phyloP scores from a whole-genome alignment of 306 rosid genomes.

The Elaeagnus macrophylla region DNA sequence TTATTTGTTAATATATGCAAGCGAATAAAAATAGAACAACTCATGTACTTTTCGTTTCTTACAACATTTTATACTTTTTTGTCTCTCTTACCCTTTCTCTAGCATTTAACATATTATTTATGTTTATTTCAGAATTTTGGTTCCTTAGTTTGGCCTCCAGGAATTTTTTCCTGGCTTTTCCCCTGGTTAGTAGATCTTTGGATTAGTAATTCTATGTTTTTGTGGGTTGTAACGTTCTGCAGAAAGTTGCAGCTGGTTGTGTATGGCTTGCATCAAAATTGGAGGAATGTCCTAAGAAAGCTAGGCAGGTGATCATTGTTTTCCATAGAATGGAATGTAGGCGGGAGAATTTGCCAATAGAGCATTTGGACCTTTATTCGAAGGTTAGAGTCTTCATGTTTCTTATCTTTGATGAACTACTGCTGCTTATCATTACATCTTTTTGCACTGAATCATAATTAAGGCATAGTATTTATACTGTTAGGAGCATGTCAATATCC shows the following conservation, averaged over 20 bases:
- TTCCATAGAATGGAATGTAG: slow-evolving; percentile 96
- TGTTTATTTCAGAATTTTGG: background rate
- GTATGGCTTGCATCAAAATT: slow-evolving; percentile 96
- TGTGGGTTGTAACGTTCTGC: slow-evolving; percentile 12
- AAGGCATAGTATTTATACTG: background rate
- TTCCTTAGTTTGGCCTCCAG: background rate
- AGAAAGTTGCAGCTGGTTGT: slow-evolving; percentile 98
- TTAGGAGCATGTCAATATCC: background rate
- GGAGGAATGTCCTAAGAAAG: slow-evolving; percentile 85
- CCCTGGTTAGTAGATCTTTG: background rate
- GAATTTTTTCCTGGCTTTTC: background rate
- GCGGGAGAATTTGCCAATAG: slow-evolving; percentile 74
- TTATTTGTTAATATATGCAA: too few species aligned
- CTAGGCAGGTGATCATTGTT: slow-evolving; percentile 81
- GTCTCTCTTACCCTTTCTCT: background rate
- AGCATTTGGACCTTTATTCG: slow-evolving; percentile 67
- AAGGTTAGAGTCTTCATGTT: slow-evolving; percentile 40
- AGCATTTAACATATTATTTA: background rate
- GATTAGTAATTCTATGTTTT: background rate
- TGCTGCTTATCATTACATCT: background rate
- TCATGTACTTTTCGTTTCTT: too few species aligned
- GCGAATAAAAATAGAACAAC: too few species aligned
- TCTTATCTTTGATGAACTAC: background rate
- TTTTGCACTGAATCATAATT: background rate
- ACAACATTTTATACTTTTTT: background rate